Evolutionary conservation across 2,329 filamentous ascomycete species (phyloP), one percentile per base, ranked within the genome.

Genomic region (Ophiostoma sp.): DNA sequence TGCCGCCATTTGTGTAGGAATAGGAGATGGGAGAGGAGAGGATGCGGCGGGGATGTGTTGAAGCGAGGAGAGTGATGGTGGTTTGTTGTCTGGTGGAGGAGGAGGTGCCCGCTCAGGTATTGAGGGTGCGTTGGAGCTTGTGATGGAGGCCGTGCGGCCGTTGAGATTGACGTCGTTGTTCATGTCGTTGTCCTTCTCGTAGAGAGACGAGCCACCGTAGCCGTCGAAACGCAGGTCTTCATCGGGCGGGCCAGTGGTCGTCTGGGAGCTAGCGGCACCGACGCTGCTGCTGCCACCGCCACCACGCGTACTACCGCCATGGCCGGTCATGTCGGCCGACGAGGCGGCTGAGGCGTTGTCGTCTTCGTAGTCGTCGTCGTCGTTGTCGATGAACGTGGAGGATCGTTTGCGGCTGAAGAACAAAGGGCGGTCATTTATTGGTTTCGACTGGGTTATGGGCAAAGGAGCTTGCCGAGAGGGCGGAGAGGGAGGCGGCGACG

Each of bases 301-400:
- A 39, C 69, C 50, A 55, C 39, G 36, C 6, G 22, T 45, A 19
- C 73, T 72, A 39, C 64, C 45, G 70, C 70, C 66, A 55, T 74
- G 70, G 69, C 74, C 75, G 61, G 33, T 75, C 75, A 76, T 76
- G 52, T 76, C 73, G 15, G 71, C 48, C 64, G 75, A 76, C 48
- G 75, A 76, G 72, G 69, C 73, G 33, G 72, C 61, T 4, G 75
- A 76, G 36, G 64, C 64, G 36, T 28, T 45, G 70, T 64, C 73
- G 70, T 45, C 59, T 31, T 11, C 36, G 55, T 52, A 42, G 17
- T 50, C 25, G 57, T 64, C 70, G 61, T 68, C 71, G 39, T 71
- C 72, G 69, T 72, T 63, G 48, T 66, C 66, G 22, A 68, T 31
- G 15, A 28, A 33, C 25, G 71, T 52, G 11, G 70, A 59, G 19